phyloP scores from a whole-genome alignment of 2,329 filamentous ascomycete species.

The Pseudocercospora pini-densiflorae region DNA sequence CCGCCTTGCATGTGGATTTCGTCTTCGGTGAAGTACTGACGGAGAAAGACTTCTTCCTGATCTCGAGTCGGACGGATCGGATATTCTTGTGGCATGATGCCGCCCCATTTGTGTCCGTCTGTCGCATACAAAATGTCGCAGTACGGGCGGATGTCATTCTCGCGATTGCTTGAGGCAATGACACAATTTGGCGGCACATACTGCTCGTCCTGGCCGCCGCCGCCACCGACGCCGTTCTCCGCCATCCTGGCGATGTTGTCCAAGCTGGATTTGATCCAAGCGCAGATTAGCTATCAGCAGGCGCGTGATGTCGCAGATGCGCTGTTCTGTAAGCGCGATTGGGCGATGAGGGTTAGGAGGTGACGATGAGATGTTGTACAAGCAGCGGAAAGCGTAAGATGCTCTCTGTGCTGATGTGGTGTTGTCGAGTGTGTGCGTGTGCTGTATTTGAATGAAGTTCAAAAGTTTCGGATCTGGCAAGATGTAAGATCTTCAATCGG shows the following conservation, averaged over 20 bases:
- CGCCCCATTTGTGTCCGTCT: slow-evolving; percentile 33
- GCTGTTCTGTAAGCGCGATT: neutral
- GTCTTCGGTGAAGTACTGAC: slow-evolving; percentile 31
- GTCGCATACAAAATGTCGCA: slow-evolving; percentile 31
- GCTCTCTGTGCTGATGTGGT: neutral
- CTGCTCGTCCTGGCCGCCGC: slow-evolving; percentile 10
- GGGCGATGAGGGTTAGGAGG: neutral
- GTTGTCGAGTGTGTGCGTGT: neutral
- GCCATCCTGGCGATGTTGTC: slow-evolving; percentile 22
- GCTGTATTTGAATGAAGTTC: neutral
- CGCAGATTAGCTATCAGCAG: neutral
- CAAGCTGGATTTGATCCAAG: neutral
- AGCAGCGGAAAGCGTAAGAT: slow-evolving; percentile 3
- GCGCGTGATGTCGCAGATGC: neutral
- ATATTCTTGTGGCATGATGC: slow-evolving; percentile 40
- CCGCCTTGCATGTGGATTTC: slow-evolving; percentile 38
- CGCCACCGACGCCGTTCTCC: neutral
- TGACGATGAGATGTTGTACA: neutral
- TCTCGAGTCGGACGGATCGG: slow-evolving; percentile 27
- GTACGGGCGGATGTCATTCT: slow-evolving; percentile 38
- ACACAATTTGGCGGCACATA: slow-evolving; percentile 17
- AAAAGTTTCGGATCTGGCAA: neutral
- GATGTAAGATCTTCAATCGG: slow-evolving; percentile 3
- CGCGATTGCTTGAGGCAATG: slow-evolving; percentile 39
- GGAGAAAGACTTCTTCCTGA: slow-evolving; percentile 39